Percentiles rank a stretch among this genome's conserved stretches.
These are phyloP conservation scores for Apocynum venetum DNA, from an alignment of 257 asterid species.

Conservation along the genomic window DNA sequence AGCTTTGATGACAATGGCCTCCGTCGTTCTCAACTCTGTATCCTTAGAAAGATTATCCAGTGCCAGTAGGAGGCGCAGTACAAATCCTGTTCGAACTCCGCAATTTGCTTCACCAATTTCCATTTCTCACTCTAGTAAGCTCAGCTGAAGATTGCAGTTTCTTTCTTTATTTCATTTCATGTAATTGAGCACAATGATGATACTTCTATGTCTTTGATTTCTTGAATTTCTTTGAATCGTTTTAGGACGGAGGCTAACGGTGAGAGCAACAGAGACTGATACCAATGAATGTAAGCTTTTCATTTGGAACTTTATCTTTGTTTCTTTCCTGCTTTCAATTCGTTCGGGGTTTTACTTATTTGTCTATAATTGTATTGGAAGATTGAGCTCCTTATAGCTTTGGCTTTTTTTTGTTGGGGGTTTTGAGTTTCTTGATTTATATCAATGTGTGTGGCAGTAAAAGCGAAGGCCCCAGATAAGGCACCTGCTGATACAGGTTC, in stretches of 20 bases:
- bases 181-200: background rate
- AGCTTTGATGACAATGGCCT: slow-evolving; percentile 46
- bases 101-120: slow-evolving; percentile 38
- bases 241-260: slow-evolving; percentile 58
- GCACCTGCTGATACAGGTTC: slow-evolving; percentile 40
- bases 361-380: background rate
- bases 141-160: slow-evolving; percentile 9
- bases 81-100: slow-evolving; percentile 33
- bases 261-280: slow-evolving; percentile 82
- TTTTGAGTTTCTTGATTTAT: background rate
- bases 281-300: slow-evolving; percentile 51
- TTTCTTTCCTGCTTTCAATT: background rate
- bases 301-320: background rate
- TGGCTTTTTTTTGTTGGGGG: slow-evolving; percentile 9
- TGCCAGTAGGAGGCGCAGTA: slow-evolving; percentile 14
- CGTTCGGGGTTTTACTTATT: background rate
- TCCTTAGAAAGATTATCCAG: slow-evolving; percentile 37
- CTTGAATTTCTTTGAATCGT: slow-evolving; percentile 14
- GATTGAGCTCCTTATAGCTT: background rate
- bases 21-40: slow-evolving; percentile 38
- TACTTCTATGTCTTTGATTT: background rate
- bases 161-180: background rate
- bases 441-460: slow-evolving; percentile 24
- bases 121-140: slow-evolving; percentile 45
- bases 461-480: slow-evolving; percentile 39